Percentiles rank a stretch among this genome's conserved stretches.
Evolutionary conservation across 169 alveolate genomes (phyloP).

Genomic region (Plasmodium cynomolgi): DNA sequence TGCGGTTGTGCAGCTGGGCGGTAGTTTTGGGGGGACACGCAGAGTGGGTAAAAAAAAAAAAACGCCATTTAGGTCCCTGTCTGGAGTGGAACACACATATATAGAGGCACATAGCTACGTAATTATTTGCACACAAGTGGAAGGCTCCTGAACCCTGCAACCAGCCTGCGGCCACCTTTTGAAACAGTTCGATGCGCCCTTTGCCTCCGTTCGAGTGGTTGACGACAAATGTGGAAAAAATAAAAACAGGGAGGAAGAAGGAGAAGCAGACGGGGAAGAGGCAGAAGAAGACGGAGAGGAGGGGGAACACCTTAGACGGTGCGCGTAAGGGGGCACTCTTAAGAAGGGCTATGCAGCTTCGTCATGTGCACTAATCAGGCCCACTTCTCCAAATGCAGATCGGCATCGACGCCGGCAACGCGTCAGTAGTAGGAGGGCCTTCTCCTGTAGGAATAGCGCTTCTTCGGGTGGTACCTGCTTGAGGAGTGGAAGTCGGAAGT

Average conservation of each 20-base stretch:
- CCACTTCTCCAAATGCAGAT: background rate
- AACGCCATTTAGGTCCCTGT: background rate
- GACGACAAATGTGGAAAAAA: background rate
- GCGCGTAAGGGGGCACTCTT: background rate
- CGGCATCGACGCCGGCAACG: background rate
- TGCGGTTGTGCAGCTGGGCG: background rate
- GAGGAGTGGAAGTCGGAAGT: conserved; percentile 3
- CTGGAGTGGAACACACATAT: background rate
- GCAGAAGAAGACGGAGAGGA: background rate
- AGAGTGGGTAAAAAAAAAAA: background rate
- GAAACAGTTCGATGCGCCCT: background rate
- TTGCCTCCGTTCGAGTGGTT: background rate
- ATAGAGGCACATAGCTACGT: background rate
- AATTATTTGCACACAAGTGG: background rate
- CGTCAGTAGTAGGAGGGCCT: conserved; percentile 32
- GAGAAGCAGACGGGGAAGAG: background rate
- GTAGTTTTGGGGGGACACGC: background rate
- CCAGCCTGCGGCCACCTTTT: background rate
- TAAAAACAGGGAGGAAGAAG: background rate
- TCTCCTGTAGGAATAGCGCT: conserved; percentile 22
- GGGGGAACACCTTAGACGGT: background rate
- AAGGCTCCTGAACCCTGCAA: background rate
- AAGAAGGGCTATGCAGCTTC: background rate
- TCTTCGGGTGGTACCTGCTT: conserved; percentile 24
- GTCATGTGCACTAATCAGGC: background rate